A percentile compares a stretch with the other conserved stretches of the same genome.
Evolutionary conservation across 1,284 basidiomycete genomes (phyloP).

Genomic region (Uromyces viciae-fabae): DNA sequence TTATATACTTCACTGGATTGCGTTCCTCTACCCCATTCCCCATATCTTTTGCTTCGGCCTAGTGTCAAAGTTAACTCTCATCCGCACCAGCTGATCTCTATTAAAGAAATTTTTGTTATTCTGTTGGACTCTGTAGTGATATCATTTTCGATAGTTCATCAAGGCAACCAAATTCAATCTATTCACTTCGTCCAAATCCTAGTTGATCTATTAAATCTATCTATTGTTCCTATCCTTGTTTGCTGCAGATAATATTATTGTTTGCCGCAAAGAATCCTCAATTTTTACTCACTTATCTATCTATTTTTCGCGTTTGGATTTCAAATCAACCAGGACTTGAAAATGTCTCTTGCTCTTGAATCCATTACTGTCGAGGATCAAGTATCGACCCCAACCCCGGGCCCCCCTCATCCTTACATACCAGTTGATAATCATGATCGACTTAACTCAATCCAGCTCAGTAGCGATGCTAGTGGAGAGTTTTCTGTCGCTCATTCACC

Average conservation of each 20-base stretch:
- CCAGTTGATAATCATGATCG: slow-evolving; percentile 31
- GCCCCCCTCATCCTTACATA: slow-evolving; percentile 18
- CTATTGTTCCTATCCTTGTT: no score
- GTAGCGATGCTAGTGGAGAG: slow-evolving; percentile 42
- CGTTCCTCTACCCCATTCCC: no score
- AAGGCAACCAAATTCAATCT: slow-evolving; percentile 14
- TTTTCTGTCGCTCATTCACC: slow-evolving; percentile 30
- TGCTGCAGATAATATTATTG: no score
- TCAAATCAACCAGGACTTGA: background rate
- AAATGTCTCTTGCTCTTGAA: slow-evolving; percentile 26
- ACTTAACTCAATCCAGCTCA: slow-evolving; percentile 42
- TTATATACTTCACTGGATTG: no score
- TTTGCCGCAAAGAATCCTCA: no score
- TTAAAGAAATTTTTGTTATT: background rate
- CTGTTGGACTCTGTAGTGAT: slow-evolving; percentile 33
- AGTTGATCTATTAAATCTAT: slow-evolving; percentile 6
- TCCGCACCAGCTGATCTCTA: background rate
- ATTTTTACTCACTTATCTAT: slow-evolving; percentile 4
- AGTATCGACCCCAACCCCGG: slow-evolving; percentile 22
- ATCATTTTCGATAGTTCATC: no score
- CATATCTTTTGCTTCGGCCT: no score
- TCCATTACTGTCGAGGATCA: slow-evolving; percentile 12
- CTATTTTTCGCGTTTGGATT: background rate
- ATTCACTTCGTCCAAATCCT: slow-evolving; percentile 5
- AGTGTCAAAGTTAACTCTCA: background rate